Evolutionary conservation across 129 eudicot genomes (phyloP).

Genomic region (Pulicaria dysenterica): DNA sequence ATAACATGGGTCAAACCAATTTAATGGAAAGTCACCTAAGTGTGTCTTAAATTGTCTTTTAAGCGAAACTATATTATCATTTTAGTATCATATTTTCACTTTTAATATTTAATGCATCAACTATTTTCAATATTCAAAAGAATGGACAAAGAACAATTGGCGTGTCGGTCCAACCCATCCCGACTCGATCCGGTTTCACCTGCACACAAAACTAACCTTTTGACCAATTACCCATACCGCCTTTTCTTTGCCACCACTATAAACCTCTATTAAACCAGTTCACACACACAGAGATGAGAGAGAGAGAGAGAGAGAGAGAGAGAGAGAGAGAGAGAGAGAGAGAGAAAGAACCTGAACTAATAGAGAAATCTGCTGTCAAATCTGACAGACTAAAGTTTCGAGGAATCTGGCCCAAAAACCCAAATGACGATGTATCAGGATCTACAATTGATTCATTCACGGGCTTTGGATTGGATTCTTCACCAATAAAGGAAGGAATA

Average conservation of each 20-base stretch:
- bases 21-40: not conserved
- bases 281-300: not conserved
- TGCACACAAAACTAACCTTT: not conserved
- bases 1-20: not conserved
- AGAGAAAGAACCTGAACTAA: constrained; percentile 57
- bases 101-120: not conserved
- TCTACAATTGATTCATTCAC: constrained; percentile 45
- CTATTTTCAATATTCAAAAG: too few species aligned
- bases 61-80: not conserved
- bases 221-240: not conserved
- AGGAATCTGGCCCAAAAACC: constrained; percentile 78
- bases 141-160: too few species aligned
- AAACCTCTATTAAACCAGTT: not conserved
- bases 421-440: constrained; percentile 49
- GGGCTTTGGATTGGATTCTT: constrained; percentile 52
- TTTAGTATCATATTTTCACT: not conserved
- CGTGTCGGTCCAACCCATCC: too few species aligned
- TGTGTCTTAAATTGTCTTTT: not conserved
- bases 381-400: constrained; percentile 79
- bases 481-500: constrained; percentile 54
- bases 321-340: constrained; percentile 26
- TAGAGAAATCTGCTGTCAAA: constrained; percentile 69
- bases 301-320: constrained; percentile 35
- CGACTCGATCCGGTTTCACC: too few species aligned
- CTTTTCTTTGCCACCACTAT: not conserved